These are phyloP conservation scores for Bipolaris cookei DNA, from an alignment of 2,329 filamentous ascomycete species.

Conservation along the genomic window DNA sequence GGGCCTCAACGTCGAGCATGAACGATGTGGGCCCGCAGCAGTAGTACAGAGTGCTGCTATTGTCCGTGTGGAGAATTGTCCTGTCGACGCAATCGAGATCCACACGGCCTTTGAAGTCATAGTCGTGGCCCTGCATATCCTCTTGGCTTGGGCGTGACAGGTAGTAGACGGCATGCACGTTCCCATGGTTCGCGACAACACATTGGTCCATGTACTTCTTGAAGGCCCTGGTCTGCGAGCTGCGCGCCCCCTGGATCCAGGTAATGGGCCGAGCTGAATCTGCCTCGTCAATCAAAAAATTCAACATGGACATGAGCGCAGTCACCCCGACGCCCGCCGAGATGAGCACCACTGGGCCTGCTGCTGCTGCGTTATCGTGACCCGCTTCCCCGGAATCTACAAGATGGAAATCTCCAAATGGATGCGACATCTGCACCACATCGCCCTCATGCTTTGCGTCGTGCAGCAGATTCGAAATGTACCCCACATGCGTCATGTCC, in stretches of 20 bases:
- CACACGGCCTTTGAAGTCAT: conserved; percentile 65
- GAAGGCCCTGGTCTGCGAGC: conserved; percentile 62
- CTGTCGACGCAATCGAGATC: conserved; percentile 63
- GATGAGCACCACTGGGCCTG: conserved; percentile 65
- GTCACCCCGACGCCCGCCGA: conserved; percentile 74
- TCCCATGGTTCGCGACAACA: conserved; percentile 52
- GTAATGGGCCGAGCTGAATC: conserved; percentile 57
- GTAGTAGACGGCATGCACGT: conserved; percentile 65
- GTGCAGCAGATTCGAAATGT: conserved; percentile 74
- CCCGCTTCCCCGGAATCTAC: conserved; percentile 57
- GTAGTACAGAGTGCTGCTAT: conserved; percentile 68
- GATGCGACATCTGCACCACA: conserved; percentile 69
- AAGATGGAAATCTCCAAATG: conserved; percentile 64
- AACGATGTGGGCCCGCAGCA: conserved; percentile 74
- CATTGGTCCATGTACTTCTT: conserved; percentile 56
- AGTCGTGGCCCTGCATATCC: conserved; percentile 61
- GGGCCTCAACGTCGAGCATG: conserved; percentile 66
- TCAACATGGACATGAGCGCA: conserved; percentile 69
- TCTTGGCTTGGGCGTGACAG: conserved; percentile 57
- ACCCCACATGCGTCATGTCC: conserved; percentile 63
- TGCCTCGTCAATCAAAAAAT: conserved; percentile 52
- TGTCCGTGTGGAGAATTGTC: conserved; percentile 62
- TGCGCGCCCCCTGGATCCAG: conserved; percentile 68
- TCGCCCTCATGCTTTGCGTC: conserved; percentile 67
- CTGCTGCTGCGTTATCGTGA: conserved; percentile 28